These are phyloP conservation scores for Corynascus novoguineensis DNA, from an alignment of 495 filamentous ascomycete genomes.

Conservation along the genomic window DNA sequence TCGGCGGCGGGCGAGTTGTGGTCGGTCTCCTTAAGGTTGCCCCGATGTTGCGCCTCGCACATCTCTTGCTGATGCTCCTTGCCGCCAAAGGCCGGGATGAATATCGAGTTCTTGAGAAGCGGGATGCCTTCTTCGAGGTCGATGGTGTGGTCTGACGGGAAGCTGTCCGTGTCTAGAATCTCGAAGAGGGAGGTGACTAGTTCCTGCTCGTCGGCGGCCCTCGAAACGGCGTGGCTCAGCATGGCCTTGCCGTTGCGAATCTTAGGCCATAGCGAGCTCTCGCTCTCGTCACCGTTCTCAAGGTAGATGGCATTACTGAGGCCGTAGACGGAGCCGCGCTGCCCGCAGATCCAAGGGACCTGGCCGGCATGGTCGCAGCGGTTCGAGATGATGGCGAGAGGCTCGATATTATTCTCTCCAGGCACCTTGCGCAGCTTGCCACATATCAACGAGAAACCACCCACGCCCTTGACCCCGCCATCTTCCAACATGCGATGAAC, in stretches of 20 bases:
- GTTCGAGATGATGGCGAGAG: constrained; percentile 83
- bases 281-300: constrained; percentile 39
- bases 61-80: constrained; percentile 42
- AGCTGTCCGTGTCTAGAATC: constrained; percentile 64
- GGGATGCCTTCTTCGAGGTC: constrained; percentile 64
- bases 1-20: constrained; percentile 13
- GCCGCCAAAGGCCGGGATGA: constrained; percentile 69
- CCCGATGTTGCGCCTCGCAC: constrained; percentile 42
- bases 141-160: constrained; percentile 58
- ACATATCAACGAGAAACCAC: constrained; percentile 89
- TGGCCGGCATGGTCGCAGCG: constrained; percentile 60
- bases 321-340: constrained; percentile 61
- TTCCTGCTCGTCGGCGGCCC: constrained; percentile 36
- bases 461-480: constrained; percentile 66
- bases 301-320: constrained; percentile 81
- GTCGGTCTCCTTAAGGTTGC: constrained; percentile 15
- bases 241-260: constrained; percentile 53
- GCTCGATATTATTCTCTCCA: constrained; percentile 45
- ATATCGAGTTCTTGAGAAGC: constrained; percentile 71
- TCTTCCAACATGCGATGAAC: constrained; percentile 61
- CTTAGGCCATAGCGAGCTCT: constrained; percentile 65
- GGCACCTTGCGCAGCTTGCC: constrained; percentile 56
- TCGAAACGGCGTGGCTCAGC: constrained; percentile 29
- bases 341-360: constrained; percentile 62
- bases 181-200: constrained; percentile 66